These are phyloP conservation scores for Botryotinia convoluta DNA, from an alignment of 2,329 filamentous ascomycete species.

Conservation along the genomic window DNA sequence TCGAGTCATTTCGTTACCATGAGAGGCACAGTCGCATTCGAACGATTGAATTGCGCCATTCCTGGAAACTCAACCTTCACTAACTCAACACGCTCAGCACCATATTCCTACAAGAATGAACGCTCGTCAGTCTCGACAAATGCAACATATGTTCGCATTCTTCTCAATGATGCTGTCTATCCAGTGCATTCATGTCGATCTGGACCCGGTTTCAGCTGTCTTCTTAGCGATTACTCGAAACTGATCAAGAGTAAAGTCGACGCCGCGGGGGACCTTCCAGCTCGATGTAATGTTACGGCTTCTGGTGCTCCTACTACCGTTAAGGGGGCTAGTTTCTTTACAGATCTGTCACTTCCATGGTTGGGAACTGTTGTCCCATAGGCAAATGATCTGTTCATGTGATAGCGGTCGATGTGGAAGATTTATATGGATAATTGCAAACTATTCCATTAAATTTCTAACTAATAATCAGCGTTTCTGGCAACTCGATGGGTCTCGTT, in stretches of 20 bases:
- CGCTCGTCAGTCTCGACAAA: not conserved
- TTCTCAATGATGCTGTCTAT: constrained; percentile 8
- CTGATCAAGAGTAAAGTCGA: not conserved
- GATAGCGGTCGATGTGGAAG: not conserved
- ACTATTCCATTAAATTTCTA: not conserved
- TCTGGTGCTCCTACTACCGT: not conserved
- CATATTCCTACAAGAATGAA: not conserved
- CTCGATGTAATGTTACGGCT: constrained; percentile 14
- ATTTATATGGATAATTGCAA: not conserved
- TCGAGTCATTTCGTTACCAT: constrained; percentile 58
- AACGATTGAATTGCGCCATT: constrained; percentile 2
- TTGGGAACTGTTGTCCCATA: not conserved
- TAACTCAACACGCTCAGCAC: not conserved
- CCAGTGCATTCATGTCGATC: not conserved
- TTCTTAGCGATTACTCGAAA: not conserved
- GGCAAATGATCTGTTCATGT: too few species aligned
- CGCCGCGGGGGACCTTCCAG: not conserved
- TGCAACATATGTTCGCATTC: constrained; percentile 7
- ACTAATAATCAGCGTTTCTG: not conserved
- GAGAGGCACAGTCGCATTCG: constrained; percentile 64
- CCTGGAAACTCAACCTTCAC: not conserved
- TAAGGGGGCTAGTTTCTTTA: constrained; percentile 15
- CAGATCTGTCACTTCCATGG: constrained; percentile 1
- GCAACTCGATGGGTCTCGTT: not conserved
- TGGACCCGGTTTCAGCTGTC: constrained; percentile 4